phyloP scores from a whole-genome alignment of 2,329 filamentous ascomycete species.

The Hymenotorrendiella dingleyae region DNA sequence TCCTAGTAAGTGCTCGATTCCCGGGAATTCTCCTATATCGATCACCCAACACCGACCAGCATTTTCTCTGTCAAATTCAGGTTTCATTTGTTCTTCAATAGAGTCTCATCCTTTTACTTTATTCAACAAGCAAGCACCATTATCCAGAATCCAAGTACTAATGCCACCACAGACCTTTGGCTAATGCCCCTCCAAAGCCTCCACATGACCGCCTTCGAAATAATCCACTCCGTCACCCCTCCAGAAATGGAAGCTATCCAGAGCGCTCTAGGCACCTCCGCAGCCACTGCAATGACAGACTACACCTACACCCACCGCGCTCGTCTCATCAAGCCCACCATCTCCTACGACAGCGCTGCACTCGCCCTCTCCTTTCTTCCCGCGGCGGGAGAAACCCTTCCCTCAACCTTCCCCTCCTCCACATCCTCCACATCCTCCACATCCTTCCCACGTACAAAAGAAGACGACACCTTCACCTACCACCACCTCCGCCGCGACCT shows the following conservation, averaged over 20 bases:
- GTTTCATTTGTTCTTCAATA: no score
- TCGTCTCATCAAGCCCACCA: conserved; percentile 71
- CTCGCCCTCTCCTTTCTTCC: conserved; percentile 85
- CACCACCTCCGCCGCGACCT: conserved; percentile 83
- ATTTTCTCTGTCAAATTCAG: no score
- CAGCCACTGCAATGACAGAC: conserved; percentile 54
- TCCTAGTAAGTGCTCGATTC: conserved; percentile 55
- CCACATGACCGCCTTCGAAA: conserved; percentile 80
- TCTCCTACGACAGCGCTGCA: conserved; percentile 81
- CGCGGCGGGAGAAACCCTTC: conserved; percentile 54
- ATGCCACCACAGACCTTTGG: conserved; percentile 60
- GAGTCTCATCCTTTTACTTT: no score
- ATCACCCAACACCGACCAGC: no score
- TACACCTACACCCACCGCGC: conserved; percentile 62
- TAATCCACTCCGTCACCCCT: conserved; percentile 71
- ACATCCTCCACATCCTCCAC: background rate
- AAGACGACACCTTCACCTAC: conserved; percentile 71
- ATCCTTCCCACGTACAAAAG: conserved; percentile 26
- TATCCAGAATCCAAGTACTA: conserved; percentile 1
- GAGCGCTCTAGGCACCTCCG: conserved; percentile 45
- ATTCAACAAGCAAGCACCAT: background rate
- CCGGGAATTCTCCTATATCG: no score
- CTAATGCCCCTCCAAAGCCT: conserved; percentile 73
- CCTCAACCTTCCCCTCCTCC: conserved; percentile 15
- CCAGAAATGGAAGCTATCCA: conserved; percentile 62